Percentiles rank a stretch among this genome's conserved stretches.
Conservation (phyloP, 768 basidiomycete species). For the Macrolepiota albuminosa region DNA sequence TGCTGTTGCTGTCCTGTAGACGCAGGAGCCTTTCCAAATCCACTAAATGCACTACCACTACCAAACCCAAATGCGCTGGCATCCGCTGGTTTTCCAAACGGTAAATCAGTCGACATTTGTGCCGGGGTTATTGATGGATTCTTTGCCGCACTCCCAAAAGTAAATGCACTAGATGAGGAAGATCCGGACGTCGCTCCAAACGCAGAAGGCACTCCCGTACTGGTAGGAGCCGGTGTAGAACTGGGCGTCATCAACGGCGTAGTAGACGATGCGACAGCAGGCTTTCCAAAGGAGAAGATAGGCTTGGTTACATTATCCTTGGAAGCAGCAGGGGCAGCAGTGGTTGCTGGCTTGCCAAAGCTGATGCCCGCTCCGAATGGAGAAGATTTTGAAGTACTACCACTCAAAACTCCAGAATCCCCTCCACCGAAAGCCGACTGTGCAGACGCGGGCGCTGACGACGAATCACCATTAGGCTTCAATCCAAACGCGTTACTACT, state of each 20-base stretch:
- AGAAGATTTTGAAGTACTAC: conserved; percentile 4
- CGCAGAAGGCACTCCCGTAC: not conserved
- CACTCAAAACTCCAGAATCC: not conserved
- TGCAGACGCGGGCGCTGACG: not conserved
- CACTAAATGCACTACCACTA: conserved; percentile 7
- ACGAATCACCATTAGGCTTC: not conserved
- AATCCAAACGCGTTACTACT: not conserved
- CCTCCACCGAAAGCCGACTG: conserved; percentile 1
- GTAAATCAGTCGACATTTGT: conserved; percentile 10
- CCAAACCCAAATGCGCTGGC: conserved; percentile 30
- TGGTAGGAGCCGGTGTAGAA: conserved; percentile 4
- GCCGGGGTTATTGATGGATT: conserved; percentile 17
- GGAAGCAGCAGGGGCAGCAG: not conserved
- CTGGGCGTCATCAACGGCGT: conserved; percentile 4
- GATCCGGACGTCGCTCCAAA: conserved; percentile 7
- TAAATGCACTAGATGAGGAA: not conserved
- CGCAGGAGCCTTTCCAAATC: conserved; percentile 17
- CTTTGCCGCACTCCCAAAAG: conserved; percentile 11
- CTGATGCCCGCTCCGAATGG: not conserved
- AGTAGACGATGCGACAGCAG: not conserved
- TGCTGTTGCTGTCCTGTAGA: conserved; percentile 24
- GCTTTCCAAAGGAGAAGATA: conserved; percentile 13
- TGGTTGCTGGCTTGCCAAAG: conserved; percentile 7
- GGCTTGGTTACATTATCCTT: conserved; percentile 6
- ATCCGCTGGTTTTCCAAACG: conserved; percentile 16